Evolutionary conservation across 2,329 filamentous ascomycete species (phyloP).

Genomic region (Xylariaceae sp.): DNA sequence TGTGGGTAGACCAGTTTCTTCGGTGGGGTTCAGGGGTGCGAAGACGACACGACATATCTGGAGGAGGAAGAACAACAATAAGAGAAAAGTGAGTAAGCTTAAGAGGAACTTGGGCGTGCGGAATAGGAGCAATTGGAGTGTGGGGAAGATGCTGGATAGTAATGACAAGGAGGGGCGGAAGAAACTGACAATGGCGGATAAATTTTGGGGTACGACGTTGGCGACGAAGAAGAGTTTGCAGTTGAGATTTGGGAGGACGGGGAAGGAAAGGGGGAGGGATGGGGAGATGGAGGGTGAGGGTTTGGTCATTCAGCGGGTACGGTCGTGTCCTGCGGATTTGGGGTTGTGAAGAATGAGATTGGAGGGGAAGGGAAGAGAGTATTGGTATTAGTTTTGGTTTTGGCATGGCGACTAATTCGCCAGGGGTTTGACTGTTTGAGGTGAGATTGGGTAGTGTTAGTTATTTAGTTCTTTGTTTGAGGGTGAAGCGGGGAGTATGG

Average conservation of each 20-base stretch:
- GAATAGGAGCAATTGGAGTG: constrained; percentile 2
- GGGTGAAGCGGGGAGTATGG: too few relatives aligned
- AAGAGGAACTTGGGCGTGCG: background rate
- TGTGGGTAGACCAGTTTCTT: constrained; percentile 8
- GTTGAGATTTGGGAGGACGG: background rate
- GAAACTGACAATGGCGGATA: background rate
- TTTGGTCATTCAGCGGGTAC: constrained; percentile 3
- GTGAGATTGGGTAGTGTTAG: too few relatives aligned
- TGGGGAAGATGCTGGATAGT: background rate
- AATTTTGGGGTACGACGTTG: background rate
- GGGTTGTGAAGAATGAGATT: background rate
- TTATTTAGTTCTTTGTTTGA: too few relatives aligned
- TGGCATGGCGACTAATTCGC: background rate
- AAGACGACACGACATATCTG: constrained; percentile 10
- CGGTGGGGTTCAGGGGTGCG: background rate
- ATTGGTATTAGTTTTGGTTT: too few relatives aligned
- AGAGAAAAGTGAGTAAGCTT: background rate
- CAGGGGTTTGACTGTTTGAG: background rate
- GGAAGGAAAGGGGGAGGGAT: background rate
- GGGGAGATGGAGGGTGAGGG: background rate
- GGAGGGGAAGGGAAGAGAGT: background rate
- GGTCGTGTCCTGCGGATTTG: constrained; percentile 7
- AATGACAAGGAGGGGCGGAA: background rate
- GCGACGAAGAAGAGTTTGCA: constrained; percentile 8
- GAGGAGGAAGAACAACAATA: constrained; percentile 3